Percentiles rank a stretch among this genome's conserved stretches.
These are phyloP conservation scores for Ceratocystis destructans DNA, from an alignment of 2,329 filamentous ascomycete species.

Conservation along the genomic window DNA sequence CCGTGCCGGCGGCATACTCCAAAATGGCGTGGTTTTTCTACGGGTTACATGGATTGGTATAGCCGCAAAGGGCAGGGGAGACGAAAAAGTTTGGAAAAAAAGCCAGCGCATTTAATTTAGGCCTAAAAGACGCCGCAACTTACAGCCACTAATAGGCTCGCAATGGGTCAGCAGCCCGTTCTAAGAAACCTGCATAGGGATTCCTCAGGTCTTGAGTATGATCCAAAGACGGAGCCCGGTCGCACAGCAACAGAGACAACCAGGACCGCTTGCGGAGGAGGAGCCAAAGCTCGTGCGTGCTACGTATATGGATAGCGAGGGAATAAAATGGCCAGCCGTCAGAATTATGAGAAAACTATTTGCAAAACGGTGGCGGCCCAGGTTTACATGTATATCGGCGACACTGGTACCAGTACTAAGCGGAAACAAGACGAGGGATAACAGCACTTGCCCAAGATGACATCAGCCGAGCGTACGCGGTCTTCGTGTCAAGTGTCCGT, in stretches of 20 bases:
- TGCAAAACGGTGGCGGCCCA: not conserved
- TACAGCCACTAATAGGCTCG: not conserved
- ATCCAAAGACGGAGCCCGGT: not conserved
- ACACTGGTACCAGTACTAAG: not conserved
- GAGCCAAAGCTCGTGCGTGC: not conserved
- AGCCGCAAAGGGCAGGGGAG: not conserved
- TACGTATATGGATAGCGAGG: not conserved
- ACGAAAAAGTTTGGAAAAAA: not conserved
- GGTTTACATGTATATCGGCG: not conserved
- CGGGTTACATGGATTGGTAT: not conserved
- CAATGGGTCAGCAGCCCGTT: not conserved
- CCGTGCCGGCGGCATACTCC: conserved; percentile 12
- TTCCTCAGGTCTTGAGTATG: not conserved
- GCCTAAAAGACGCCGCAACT: too few species aligned
- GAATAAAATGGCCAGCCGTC: not conserved
- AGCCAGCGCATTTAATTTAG: not conserved
- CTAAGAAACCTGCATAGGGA: not conserved
- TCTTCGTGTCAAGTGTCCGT: too few species aligned
- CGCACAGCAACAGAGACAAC: not conserved
- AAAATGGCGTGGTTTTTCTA: conserved; percentile 5
- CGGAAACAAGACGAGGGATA: not conserved
- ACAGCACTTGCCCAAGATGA: not conserved
- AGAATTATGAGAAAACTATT: not conserved
- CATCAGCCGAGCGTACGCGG: not conserved
- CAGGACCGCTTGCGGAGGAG: not conserved